Evolutionary conservation across 805 yeast species (phyloP).

Genomic region (Saccharomyces mikatae): DNA sequence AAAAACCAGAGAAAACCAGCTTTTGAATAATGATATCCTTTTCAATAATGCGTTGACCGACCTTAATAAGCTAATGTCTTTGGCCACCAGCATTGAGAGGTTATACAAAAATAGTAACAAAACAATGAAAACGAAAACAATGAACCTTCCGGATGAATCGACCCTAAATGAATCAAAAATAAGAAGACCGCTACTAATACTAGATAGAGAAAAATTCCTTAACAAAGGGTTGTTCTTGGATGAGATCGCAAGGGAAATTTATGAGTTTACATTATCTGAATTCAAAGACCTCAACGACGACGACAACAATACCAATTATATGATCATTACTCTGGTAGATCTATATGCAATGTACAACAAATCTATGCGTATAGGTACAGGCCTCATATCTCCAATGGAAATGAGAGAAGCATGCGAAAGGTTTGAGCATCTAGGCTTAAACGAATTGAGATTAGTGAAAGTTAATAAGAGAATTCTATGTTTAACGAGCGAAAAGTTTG

Average conservation of each 20-base stretch:
- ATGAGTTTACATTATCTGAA: conserved; percentile 49
- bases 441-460: conserved; percentile 33
- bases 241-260: conserved; percentile 71
- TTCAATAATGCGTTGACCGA: conserved; percentile 67
- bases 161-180: conserved; percentile 9
- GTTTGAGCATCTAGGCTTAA: conserved; percentile 48
- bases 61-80: conserved; percentile 64
- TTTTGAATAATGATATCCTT: conserved; percentile 51
- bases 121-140: conserved; percentile 1
- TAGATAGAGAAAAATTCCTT: conserved; percentile 31
- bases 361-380: conserved; percentile 55
- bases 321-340: conserved; percentile 50
- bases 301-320: conserved; percentile 43
- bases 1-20: conserved; percentile 43
- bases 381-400: conserved; percentile 63
- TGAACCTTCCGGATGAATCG: conserved; percentile 4
- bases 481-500: conserved; percentile 26
- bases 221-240: conserved; percentile 40
- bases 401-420: conserved; percentile 51
- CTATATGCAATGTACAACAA: conserved; percentile 57
- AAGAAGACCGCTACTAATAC: conserved; percentile 19
- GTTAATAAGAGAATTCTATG: conserved; percentile 33
- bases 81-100: conserved; percentile 63
- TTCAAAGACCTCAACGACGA: conserved; percentile 27
- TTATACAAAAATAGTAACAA: conserved; percentile 37